Conservation (phyloP, 495 filamentous ascomycete species). For the Schizothecium vesticola region DNA sequence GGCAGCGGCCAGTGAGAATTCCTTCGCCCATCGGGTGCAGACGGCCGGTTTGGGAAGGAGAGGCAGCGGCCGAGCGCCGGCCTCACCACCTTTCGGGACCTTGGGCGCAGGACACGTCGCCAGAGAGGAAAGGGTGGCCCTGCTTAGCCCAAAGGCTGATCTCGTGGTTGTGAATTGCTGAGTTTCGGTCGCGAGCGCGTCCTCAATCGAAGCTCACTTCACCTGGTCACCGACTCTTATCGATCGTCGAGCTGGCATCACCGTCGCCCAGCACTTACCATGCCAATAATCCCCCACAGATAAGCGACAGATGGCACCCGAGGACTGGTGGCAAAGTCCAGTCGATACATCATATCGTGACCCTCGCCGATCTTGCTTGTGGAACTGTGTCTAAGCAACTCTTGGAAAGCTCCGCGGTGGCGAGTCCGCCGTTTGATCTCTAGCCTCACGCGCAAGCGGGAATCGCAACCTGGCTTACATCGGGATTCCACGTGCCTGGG, state of each 20-base stretch:
- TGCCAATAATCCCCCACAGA: not conserved
- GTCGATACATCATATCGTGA: not conserved
- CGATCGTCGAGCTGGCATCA: not conserved
- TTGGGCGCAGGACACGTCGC: constrained; percentile 6
- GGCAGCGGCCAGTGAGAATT: constrained; percentile 9
- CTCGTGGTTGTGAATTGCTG: not conserved
- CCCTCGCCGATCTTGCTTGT: not conserved
- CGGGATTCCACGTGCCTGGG: not conserved
- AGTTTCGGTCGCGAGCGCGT: not conserved
- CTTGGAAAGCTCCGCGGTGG: not conserved
- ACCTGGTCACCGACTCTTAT: not conserved
- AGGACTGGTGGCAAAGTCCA: not conserved
- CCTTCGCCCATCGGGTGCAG: constrained; percentile 6
- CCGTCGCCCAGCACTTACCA: not conserved
- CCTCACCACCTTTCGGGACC: constrained; percentile 1
- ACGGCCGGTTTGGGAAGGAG: constrained; percentile 14
- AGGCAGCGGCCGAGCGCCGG: not conserved
- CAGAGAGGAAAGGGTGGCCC: not conserved
- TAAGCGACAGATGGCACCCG: not conserved
- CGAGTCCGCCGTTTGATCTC: not conserved
- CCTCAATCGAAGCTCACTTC: not conserved
- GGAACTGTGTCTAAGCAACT: not conserved
- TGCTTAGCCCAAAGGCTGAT: not conserved
- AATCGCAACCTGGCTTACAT: not conserved
- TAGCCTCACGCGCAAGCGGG: not conserved